These are phyloP conservation scores for Peniophora sp. DNA, from an alignment of 1,284 basidiomycete species.

Conservation along the genomic window DNA sequence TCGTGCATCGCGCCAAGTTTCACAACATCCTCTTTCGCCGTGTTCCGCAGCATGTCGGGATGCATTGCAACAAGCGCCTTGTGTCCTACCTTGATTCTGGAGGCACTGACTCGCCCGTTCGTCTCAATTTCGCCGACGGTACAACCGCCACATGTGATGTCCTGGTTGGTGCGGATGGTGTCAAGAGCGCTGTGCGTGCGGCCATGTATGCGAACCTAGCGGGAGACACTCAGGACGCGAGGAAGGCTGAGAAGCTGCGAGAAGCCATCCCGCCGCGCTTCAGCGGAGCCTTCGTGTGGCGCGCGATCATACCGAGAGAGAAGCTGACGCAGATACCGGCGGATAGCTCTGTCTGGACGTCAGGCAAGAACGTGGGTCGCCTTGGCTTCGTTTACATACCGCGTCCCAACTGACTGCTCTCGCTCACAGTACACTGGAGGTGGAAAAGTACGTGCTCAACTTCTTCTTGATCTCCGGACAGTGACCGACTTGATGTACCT, in stretches of 20 bases:
- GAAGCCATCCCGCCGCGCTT: constrained; percentile 23
- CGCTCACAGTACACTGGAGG: too few relatives aligned
- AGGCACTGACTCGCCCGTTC: constrained; percentile 17
- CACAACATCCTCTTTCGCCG: constrained; percentile 27
- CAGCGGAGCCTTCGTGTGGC: constrained; percentile 32
- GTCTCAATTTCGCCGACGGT: constrained; percentile 36
- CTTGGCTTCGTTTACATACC: too few relatives aligned
- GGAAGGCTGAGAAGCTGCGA: constrained; percentile 7
- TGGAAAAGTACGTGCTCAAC: too few relatives aligned
- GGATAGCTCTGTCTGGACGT: too few relatives aligned
- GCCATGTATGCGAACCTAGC: constrained; percentile 18
- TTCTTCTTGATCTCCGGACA: too few relatives aligned
- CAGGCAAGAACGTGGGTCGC: too few relatives aligned
- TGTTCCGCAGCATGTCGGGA: constrained; percentile 16
- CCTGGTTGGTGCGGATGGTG: constrained; percentile 43
- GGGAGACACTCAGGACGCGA: constrained; percentile 4
- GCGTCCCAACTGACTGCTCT: too few relatives aligned
- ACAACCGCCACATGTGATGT: constrained; percentile 34
- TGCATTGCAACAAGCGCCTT: constrained; percentile 30
- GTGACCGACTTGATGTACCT: too few relatives aligned
- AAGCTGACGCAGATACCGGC: constrained; percentile 16
- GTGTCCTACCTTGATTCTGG: constrained; percentile 22
- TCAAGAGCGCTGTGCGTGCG: constrained; percentile 23
- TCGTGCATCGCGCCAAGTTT: constrained; percentile 39
- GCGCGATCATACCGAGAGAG: constrained; percentile 29